Conservation (phyloP, 805 yeast species). For the Starmerella floricola region DNA sequence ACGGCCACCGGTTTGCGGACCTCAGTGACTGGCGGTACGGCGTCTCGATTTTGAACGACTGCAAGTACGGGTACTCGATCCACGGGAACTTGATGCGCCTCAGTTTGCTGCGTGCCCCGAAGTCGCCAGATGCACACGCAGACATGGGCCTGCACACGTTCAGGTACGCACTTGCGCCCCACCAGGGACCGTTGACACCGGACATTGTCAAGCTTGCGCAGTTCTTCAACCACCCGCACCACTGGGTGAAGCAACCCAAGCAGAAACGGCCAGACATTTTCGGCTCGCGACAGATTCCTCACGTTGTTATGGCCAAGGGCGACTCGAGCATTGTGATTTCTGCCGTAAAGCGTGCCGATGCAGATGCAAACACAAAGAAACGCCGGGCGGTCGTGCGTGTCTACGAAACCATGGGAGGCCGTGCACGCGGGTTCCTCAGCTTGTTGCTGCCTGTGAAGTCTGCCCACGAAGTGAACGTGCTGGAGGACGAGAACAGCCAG, state of each 20-base stretch:
- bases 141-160: slow-evolving; percentile 84
- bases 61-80: slow-evolving; percentile 83
- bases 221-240: slow-evolving; percentile 55
- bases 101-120: slow-evolving; percentile 78
- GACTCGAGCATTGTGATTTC: slow-evolving; percentile 54
- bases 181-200: slow-evolving; percentile 49
- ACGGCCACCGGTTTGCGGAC: slow-evolving; percentile 89
- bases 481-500: slow-evolving; percentile 32
- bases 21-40: slow-evolving; percentile 80
- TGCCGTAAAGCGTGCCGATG: slow-evolving; percentile 77
- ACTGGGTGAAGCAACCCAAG: slow-evolving; percentile 13
- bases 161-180: slow-evolving; percentile 77
- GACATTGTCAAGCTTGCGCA: slow-evolving; percentile 63
- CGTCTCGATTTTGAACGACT: slow-evolving; percentile 68
- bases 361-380: slow-evolving; percentile 45
- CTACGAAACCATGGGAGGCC: slow-evolving; percentile 84
- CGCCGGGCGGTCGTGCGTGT: slow-evolving; percentile 56
- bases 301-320: slow-evolving; percentile 29
- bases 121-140: slow-evolving; percentile 87
- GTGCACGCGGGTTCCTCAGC: slow-evolving; percentile 39
- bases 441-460: slow-evolving; percentile 41
- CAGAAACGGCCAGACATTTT: slow-evolving; percentile 9
- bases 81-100: slow-evolving; percentile 89
- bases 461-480: slow-evolving; percentile 37
- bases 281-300: slow-evolving; percentile 10